Conservation (phyloP, 2,329 filamentous ascomycete genomes). For the Aspergillus piperis region DNA sequence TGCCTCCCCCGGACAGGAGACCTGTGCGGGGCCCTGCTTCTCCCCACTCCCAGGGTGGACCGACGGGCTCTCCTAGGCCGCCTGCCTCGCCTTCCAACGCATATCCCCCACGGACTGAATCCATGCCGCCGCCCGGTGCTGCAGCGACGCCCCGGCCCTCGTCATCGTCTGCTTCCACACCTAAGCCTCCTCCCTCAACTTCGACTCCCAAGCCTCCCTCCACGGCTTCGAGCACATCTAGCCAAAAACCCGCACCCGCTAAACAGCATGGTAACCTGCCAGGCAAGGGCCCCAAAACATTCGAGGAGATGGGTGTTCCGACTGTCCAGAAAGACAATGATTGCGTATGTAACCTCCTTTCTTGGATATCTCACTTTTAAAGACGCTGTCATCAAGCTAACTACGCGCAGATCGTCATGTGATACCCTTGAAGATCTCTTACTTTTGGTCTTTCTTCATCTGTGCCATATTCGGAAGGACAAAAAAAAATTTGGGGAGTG, state of each 20-base stretch:
- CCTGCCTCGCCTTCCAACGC: slow-evolving; percentile 32
- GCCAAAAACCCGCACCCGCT: slow-evolving; percentile 39
- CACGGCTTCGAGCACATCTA: slow-evolving; percentile 29
- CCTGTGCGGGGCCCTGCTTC: slow-evolving; percentile 35
- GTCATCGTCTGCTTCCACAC: slow-evolving; percentile 31
- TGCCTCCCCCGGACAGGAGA: slow-evolving; percentile 31
- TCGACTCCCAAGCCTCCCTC: slow-evolving; percentile 42
- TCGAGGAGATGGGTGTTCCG: slow-evolving; percentile 97
- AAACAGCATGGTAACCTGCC: slow-evolving; percentile 42
- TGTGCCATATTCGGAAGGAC: slow-evolving; percentile 22
- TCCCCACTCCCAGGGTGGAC: slow-evolving; percentile 23
- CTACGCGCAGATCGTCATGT: slow-evolving; percentile 42
- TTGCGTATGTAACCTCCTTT: slow-evolving; percentile 64
- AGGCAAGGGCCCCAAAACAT: slow-evolving; percentile 85
- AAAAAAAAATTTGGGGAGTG: slow-evolving; percentile 14
- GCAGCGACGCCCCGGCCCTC: slow-evolving; percentile 45
- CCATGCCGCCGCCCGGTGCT: slow-evolving; percentile 31
- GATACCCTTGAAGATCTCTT: slow-evolving; percentile 34
- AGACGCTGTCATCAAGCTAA: slow-evolving; percentile 15
- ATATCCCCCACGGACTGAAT: slow-evolving; percentile 37
- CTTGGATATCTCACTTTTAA: neutral
- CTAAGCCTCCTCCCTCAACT: slow-evolving; percentile 36
- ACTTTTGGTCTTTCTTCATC: slow-evolving; percentile 17
- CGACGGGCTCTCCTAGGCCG: slow-evolving; percentile 29
- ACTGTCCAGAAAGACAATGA: slow-evolving; percentile 80